phyloP scores from a whole-genome alignment of 1,139 yeast species.

The Magnusiomyces magnusii region DNA sequence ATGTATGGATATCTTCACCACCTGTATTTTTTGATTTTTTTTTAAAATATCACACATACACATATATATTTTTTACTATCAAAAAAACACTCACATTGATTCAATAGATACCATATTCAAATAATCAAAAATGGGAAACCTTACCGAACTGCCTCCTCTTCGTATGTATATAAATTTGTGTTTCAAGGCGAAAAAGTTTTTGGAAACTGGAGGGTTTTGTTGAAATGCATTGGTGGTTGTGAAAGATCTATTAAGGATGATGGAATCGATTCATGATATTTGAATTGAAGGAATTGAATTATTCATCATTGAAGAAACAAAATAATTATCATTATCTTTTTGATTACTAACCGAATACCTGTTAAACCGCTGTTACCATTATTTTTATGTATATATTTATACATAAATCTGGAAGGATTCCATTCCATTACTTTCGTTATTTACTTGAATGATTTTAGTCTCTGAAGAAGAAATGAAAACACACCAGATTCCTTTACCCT shows the following conservation, averaged over 20 bases:
- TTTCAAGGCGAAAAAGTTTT: not conserved
- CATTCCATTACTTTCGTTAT: not conserved
- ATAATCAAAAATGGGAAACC: slow-evolving; percentile 25
- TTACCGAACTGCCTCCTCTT: slow-evolving; percentile 34
- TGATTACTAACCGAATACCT: not conserved
- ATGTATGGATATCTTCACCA: not conserved
- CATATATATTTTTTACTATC: not conserved
- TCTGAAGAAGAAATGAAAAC: slow-evolving; percentile 81
- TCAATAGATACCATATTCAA: not conserved
- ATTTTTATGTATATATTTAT: not conserved
- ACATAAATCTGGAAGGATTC: not conserved
- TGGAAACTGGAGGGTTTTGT: not conserved
- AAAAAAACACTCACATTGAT: not conserved
- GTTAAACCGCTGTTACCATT: not conserved
- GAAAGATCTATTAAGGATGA: not conserved
- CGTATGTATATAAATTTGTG: slow-evolving; percentile 22
- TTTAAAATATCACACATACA: not conserved
- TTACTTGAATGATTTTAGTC: too few species aligned
- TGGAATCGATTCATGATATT: not conserved
- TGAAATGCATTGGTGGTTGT: not conserved
- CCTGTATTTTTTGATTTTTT: not conserved
- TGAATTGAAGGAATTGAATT: not conserved
- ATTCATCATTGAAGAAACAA: not conserved
- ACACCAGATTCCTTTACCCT: slow-evolving; percentile 69
- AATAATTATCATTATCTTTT: not conserved